Evolutionary conservation across 192 early-diverging fungal genomes (phyloP).

Genomic region (Coemansia sp.): DNA sequence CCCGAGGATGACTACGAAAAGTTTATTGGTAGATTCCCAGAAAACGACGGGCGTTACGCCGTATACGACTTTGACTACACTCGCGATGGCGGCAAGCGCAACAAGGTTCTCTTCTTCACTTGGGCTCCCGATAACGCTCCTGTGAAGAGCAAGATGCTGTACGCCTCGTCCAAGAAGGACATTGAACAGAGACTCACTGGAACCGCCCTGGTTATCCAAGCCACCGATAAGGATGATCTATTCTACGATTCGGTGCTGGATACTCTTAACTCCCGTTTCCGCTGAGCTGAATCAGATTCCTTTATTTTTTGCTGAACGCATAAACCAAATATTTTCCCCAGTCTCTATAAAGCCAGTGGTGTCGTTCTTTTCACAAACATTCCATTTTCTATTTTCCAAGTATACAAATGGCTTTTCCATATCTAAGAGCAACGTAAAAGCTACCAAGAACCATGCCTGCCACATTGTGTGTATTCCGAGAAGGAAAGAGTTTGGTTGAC

Average conservation of each 20-base stretch:
- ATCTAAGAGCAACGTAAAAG: background rate
- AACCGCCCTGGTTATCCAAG: conserved; percentile 76
- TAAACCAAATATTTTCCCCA: background rate
- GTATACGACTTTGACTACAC: conserved; percentile 86
- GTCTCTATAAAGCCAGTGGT: background rate
- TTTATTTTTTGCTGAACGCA: conserved; percentile 4
- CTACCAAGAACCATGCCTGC: too few relatives aligned
- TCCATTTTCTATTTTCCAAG: conserved; percentile 15
- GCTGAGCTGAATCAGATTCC: conserved; percentile 2
- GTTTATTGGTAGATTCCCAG: conserved; percentile 68
- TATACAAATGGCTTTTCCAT: conserved; percentile 5
- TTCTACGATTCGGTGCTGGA: conserved; percentile 68
- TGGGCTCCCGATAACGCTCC: conserved; percentile 85
- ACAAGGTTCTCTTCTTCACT: conserved; percentile 82
- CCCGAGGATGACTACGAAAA: conserved; percentile 59
- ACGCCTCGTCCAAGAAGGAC: conserved; percentile 81
- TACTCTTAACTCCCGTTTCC: conserved; percentile 47
- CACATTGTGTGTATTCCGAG: too few relatives aligned
- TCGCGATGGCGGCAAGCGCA: conserved; percentile 61
- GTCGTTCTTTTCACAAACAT: conserved; percentile 10
- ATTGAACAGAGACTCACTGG: conserved; percentile 74
- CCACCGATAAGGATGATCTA: conserved; percentile 79
- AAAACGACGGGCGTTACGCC: conserved; percentile 75
- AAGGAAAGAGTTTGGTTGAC: too few relatives aligned
- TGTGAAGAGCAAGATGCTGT: conserved; percentile 87